These are phyloP conservation scores for Suillus cothurnatus DNA, from an alignment of 768 basidiomycete genomes.

Conservation along the genomic window DNA sequence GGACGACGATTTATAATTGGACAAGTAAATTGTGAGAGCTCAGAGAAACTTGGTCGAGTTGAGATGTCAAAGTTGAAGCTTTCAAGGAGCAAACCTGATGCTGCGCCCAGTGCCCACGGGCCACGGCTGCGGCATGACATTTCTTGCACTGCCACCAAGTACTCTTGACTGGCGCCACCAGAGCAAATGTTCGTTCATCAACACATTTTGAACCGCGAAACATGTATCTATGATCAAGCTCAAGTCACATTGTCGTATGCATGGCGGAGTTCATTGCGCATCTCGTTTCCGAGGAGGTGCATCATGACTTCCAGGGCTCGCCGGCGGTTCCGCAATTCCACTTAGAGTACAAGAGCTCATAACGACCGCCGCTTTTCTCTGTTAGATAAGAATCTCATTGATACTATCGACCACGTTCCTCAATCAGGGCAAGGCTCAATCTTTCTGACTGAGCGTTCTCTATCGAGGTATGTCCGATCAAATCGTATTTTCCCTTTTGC, in stretches of 20 bases:
- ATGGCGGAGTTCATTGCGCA: background rate
- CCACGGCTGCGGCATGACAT: too few species aligned
- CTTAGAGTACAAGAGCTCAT: background rate
- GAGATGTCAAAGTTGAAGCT: background rate
- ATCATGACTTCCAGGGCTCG: background rate
- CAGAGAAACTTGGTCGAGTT: background rate
- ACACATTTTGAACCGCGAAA: background rate
- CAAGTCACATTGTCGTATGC: background rate
- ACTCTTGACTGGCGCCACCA: too few species aligned
- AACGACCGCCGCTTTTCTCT: background rate
- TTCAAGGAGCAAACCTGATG: background rate
- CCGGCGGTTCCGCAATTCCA: background rate
- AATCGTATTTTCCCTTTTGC: background rate
- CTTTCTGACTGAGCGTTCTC: background rate
- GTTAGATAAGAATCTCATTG: background rate
- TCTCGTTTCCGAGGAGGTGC: background rate
- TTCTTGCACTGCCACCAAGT: background rate
- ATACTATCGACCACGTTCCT: background rate
- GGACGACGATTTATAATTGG: background rate
- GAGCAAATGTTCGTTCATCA: background rate
- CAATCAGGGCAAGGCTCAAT: too few species aligned
- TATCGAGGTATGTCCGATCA: slow-evolving; percentile 1
- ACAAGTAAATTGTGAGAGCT: background rate
- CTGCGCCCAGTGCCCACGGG: too few species aligned
- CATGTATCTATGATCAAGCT: too few species aligned